A percentile compares a stretch with the other conserved stretches of the same genome.
These are phyloP conservation scores for Calophaca sinica DNA, from an alignment of 306 rosid genomes.

Conservation along the genomic window DNA sequence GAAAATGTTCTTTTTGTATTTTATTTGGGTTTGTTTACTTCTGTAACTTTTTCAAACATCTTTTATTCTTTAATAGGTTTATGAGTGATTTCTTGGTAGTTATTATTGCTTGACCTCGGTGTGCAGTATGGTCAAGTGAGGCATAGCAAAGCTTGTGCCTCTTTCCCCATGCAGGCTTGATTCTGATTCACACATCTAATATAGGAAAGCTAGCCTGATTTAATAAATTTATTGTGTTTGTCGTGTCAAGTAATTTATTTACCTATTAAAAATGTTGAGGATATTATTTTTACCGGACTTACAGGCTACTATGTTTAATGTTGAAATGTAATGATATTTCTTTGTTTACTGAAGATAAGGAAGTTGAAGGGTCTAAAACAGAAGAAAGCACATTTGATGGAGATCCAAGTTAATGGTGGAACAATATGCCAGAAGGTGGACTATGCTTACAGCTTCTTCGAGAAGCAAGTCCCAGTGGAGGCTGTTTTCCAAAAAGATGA, in stretches of 20 bases:
- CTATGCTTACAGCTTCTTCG: conserved; percentile 73
- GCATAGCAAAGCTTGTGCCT: too few relatives aligned
- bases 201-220: too few relatives aligned
- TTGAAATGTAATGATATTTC: neutral
- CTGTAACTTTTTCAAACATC: neutral
- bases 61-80: neutral
- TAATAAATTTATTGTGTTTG: too few relatives aligned
- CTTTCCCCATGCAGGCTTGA: too few relatives aligned
- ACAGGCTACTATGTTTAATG: neutral
- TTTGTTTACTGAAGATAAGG: conserved; percentile 57
- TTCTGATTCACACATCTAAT: too few relatives aligned
- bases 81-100: too few relatives aligned
- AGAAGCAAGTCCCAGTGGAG: conserved; percentile 80
- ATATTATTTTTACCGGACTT: neutral
- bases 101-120: too few relatives aligned
- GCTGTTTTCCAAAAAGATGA: conserved; percentile 90
- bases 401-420: conserved; percentile 88
- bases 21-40: neutral
- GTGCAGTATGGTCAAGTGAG: too few relatives aligned
- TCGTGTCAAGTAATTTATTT: too few relatives aligned
- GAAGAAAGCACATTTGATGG: conserved; percentile 92
- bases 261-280: neutral
- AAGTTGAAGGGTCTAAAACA: conserved; percentile 88
- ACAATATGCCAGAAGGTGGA: conserved; percentile 75
- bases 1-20: neutral